phyloP scores from a whole-genome alignment of 176 grass and related monocot genomes.

The Saccharum officinarum region DNA sequence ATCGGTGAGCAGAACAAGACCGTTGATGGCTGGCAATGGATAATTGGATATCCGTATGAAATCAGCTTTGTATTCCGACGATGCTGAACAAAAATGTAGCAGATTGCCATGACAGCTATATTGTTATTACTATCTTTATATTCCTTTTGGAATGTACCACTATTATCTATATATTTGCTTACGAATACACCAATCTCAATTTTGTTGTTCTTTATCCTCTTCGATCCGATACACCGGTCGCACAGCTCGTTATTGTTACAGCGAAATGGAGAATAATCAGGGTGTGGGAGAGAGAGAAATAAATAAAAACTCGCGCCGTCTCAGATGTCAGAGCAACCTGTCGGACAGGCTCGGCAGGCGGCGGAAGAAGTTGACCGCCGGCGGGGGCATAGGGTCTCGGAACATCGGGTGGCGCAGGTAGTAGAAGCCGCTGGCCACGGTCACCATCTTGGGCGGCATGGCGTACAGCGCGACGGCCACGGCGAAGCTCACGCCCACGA shows the following conservation, averaged over 20 bases:
- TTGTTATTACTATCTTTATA: not conserved
- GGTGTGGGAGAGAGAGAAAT: no score
- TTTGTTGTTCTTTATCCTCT: conserved; percentile 24
- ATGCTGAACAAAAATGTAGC: not conserved
- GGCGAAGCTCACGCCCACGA: conserved; percentile 83
- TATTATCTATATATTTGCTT: not conserved
- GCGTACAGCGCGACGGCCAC: conserved; percentile 71
- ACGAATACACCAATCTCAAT: conserved; percentile 21
- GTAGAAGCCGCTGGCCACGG: conserved; percentile 92
- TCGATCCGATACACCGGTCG: not conserved
- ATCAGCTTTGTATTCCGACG: not conserved
- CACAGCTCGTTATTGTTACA: conserved; percentile 4
- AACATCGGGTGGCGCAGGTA: conserved; percentile 97
- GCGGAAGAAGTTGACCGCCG: conserved; percentile 94
- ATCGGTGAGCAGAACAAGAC: not conserved
- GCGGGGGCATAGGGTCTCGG: conserved; percentile 87
- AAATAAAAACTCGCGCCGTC: not conserved
- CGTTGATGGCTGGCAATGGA: not conserved
- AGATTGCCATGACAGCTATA: not conserved
- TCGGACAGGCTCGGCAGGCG: conserved; percentile 90
- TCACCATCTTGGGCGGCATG: conserved; percentile 95
- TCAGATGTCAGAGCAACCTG: conserved; percentile 55
- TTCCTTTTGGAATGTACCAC: not conserved
- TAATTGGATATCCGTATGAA: not conserved
- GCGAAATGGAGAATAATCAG: not conserved